A percentile compares a stretch with the other conserved stretches of the same genome.
Evolutionary conservation across 257 asterid genomes (phyloP).

Genomic region (Linderniella brevidens): DNA sequence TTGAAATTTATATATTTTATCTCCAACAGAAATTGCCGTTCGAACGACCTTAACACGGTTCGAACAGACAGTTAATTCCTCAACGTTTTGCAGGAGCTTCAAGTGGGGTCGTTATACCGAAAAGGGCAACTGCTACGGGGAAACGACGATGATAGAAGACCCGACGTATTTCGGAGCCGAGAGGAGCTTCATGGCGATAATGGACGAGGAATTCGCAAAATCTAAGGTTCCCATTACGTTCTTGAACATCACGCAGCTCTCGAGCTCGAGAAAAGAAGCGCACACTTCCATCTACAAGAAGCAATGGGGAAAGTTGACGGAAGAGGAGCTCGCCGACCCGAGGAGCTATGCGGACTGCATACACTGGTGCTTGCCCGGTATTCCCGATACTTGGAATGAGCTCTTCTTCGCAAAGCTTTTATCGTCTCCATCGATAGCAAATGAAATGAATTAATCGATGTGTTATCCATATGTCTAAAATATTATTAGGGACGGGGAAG

Average conservation of each 20-base stretch:
- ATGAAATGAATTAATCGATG: too few species aligned
- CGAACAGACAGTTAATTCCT: neutral
- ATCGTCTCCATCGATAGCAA: conserved; percentile 24
- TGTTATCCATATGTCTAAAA: too few species aligned
- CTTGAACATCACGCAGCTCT: conserved; percentile 52
- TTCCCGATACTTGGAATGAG: conserved; percentile 77
- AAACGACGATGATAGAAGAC: conserved; percentile 35
- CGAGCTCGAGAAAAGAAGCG: conserved; percentile 53
- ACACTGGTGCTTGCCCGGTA: conserved; percentile 86
- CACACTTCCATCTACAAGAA: conserved; percentile 60
- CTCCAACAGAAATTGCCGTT: too few species aligned
- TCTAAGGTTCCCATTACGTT: conserved; percentile 39
- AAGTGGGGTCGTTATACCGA: conserved; percentile 49
- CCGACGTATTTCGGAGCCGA: conserved; percentile 28
- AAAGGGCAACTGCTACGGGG: conserved; percentile 44
- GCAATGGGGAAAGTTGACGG: conserved; percentile 28
- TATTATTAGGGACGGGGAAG: too few species aligned
- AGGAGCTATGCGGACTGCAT: conserved; percentile 58
- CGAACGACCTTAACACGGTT: neutral
- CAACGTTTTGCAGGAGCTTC: conserved; percentile 23
- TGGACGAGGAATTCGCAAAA: conserved; percentile 24
- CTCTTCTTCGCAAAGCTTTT: conserved; percentile 51
- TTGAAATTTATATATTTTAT: too few species aligned
- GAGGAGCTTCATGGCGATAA: conserved; percentile 24
- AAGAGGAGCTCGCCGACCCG: conserved; percentile 31